Conservation (phyloP, 768 basidiomycete genomes). For the Gymnopilus junonius region DNA sequence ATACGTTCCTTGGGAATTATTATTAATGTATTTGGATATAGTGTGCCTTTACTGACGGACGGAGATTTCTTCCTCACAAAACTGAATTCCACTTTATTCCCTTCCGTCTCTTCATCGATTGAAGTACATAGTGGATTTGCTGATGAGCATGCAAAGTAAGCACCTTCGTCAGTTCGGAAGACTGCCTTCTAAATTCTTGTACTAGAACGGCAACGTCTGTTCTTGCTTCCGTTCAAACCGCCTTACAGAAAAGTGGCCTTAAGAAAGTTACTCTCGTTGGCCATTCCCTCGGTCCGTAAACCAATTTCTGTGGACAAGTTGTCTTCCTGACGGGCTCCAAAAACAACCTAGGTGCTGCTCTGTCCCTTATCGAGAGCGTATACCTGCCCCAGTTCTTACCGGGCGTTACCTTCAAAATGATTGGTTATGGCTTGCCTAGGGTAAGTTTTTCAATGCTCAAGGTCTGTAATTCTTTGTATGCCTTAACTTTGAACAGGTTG, state of each 20-base stretch:
- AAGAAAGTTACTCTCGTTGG: slow-evolving; percentile 46
- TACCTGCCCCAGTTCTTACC: slow-evolving; percentile 57
- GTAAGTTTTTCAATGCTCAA: slow-evolving; percentile 28
- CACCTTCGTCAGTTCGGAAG: background rate
- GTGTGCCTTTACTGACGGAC: slow-evolving; percentile 44
- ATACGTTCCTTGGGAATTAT: background rate
- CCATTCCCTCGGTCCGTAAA: slow-evolving; percentile 44
- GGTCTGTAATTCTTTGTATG: background rate
- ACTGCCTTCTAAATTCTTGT: background rate
- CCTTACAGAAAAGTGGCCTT: slow-evolving; percentile 36
- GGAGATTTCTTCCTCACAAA: slow-evolving; percentile 33
- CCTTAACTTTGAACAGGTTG: slow-evolving; percentile 28
- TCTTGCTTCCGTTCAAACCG: slow-evolving; percentile 42
- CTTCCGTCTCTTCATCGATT: slow-evolving; percentile 43
- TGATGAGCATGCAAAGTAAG: slow-evolving; percentile 45
- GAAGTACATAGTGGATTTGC: slow-evolving; percentile 50
- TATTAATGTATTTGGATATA: slow-evolving; percentile 17
- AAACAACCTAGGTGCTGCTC: slow-evolving; percentile 35
- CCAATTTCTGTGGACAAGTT: background rate
- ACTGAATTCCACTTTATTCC: slow-evolving; percentile 45
- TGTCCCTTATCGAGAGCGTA: slow-evolving; percentile 52
- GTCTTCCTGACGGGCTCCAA: slow-evolving; percentile 4
- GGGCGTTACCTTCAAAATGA: slow-evolving; percentile 36
- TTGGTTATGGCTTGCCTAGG: slow-evolving; percentile 50
- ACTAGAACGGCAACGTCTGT: slow-evolving; percentile 43